Evolutionary conservation across 352 stramenopile species (phyloP).

Genomic region (Pythium aphanidermatum): DNA sequence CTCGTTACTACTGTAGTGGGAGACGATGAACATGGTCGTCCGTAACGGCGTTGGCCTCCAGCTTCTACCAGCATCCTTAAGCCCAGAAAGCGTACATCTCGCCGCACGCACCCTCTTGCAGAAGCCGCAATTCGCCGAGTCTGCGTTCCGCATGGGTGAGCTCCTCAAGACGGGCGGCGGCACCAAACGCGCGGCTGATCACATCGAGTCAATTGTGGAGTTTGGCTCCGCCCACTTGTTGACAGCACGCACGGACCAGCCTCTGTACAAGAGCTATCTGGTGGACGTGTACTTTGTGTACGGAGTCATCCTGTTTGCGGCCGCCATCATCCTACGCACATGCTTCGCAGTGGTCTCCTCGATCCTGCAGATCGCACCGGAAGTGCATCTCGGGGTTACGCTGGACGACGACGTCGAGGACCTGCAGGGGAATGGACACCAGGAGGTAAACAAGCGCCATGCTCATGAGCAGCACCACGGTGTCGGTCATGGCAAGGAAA

Average conservation of each 20-base stretch:
- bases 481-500: slow-evolving; percentile 6
- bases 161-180: slow-evolving; percentile 60
- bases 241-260: slow-evolving; percentile 50
- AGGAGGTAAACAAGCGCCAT: slow-evolving; percentile 16
- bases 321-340: slow-evolving; percentile 76
- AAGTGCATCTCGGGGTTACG: slow-evolving; percentile 19
- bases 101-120: slow-evolving; percentile 35
- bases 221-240: slow-evolving; percentile 48
- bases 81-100: slow-evolving; percentile 23
- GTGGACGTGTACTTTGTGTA: slow-evolving; percentile 87
- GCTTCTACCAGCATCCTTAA: slow-evolving; percentile 33
- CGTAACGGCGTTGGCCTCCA: slow-evolving; percentile 43
- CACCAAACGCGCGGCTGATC: slow-evolving; percentile 39
- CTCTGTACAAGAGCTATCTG: slow-evolving; percentile 79
- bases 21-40: slow-evolving; percentile 55
- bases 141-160: slow-evolving; percentile 43
- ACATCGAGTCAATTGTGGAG: slow-evolving; percentile 45
- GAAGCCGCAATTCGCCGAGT: slow-evolving; percentile 27
- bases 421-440: not conserved
- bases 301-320: slow-evolving; percentile 69
- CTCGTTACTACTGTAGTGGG: slow-evolving; percentile 32
- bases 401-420: slow-evolving; percentile 14
- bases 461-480: slow-evolving; percentile 6
- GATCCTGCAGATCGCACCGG: slow-evolving; percentile 44
- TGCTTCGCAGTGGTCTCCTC: slow-evolving; percentile 62